Evolutionary conservation across 805 yeast genomes (phyloP), one percentile per base, ranked within the genome.

Genomic region (Kockiozyma suomiensis): DNA sequence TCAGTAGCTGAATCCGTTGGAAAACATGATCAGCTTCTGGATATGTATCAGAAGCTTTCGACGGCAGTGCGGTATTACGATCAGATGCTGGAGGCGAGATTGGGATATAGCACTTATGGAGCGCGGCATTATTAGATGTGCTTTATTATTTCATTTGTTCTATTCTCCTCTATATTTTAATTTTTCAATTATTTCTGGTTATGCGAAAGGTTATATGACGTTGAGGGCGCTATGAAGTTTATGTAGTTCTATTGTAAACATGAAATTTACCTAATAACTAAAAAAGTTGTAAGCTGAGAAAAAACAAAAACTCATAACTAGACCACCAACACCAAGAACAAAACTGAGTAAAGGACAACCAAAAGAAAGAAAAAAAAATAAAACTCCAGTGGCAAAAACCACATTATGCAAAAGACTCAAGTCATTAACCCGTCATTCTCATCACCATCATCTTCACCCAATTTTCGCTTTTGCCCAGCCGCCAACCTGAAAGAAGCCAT

Each of bases 51-150:
- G 50, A 90, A 91, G 68, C 81, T 91, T 56, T 85, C 88, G 56
- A 85, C 90, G 4, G 85, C 90, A 33, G 82, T 85, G 69, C 81
- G 87, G 62, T 76, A 87, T n/a, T 91, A 90, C 68, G 96, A 90
- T 71, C 82, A 81, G 61, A 79, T 87, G 51, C 76, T 90, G 60
- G 96, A 91, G 60, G 75, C 65, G 17, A 41, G 65, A 32, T 50
- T 61, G 30, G 65, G 65, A n/a, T 58, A 57, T 38, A 47, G 23
- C 49, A 19, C 28, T 13, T 28, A 26, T 7, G 33, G 33, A 6
- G 23, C 23, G 25, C 30, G 56, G 23, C 41, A 12, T 25, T 42
- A 42, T 52, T 52, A 42, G 13, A 38, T 7, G 10, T 30, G n/a
- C n/a, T n/a, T n/a, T n/a, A n/a, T n/a, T n/a, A n/a, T n/a, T n/a